Conservation (phyloP, 768 basidiomycete species). For the Trametes punicea region DNA sequence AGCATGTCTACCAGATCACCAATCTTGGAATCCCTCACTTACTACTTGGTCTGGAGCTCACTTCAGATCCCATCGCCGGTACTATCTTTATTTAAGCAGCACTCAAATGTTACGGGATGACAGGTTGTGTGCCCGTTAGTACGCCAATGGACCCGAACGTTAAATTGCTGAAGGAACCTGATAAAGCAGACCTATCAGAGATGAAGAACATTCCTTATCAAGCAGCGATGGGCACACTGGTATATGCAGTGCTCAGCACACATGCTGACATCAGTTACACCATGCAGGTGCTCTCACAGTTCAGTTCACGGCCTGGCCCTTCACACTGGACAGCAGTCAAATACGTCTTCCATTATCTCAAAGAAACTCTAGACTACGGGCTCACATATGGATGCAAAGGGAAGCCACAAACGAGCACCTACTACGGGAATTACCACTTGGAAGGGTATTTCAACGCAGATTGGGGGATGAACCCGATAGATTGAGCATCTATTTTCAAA, state of each 20-base stretch:
- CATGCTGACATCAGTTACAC: slow-evolving; percentile 33
- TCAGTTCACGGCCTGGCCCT: slow-evolving; percentile 17
- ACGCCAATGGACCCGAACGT: slow-evolving; percentile 19
- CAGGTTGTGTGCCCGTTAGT: background rate
- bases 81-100: slow-evolving; percentile 26
- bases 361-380: slow-evolving; percentile 25
- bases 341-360: slow-evolving; percentile 32
- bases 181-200: background rate
- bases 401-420: background rate
- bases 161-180: background rate
- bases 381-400: slow-evolving; percentile 4
- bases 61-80: slow-evolving; percentile 19
- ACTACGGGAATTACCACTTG: slow-evolving; percentile 2
- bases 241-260: slow-evolving; percentile 32
- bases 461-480: slow-evolving; percentile 28
- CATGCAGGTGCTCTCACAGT: slow-evolving; percentile 22
- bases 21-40: slow-evolving; percentile 8
- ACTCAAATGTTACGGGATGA: slow-evolving; percentile 19
- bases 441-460: slow-evolving; percentile 32
- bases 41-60: slow-evolving; percentile 34
- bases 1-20: background rate
- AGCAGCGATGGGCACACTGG: slow-evolving; percentile 26
- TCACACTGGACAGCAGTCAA: slow-evolving; percentile 30
- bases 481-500: slow-evolving; percentile 26
- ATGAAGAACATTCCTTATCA: slow-evolving; percentile 26